Conservation (phyloP, 495 filamentous ascomycete species). For the Amniculicola lignicola region DNA sequence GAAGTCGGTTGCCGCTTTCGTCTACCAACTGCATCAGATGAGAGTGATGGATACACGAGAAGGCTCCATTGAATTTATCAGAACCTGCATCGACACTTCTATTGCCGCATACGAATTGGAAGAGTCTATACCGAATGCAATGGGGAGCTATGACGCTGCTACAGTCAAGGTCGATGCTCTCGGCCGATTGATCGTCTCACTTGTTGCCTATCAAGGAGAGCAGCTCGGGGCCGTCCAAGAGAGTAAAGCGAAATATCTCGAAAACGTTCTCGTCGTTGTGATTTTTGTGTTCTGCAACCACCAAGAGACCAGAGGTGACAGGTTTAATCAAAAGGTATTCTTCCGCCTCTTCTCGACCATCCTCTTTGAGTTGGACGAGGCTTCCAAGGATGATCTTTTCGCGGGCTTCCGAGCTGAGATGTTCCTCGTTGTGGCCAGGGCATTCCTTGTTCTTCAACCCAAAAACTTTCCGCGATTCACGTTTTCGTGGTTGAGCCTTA, state of each 20-base stretch:
- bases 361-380: slow-evolving; percentile 63
- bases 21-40: slow-evolving; percentile 75
- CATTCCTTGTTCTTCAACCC: slow-evolving; percentile 74
- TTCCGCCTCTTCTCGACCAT: slow-evolving; percentile 86
- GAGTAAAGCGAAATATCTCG: slow-evolving; percentile 63
- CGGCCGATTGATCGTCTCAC: slow-evolving; percentile 71
- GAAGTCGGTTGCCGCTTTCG: slow-evolving; percentile 69
- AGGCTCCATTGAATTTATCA: slow-evolving; percentile 73
- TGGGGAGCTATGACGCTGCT: slow-evolving; percentile 61
- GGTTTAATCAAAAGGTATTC: slow-evolving; percentile 84
- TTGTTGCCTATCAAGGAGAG: slow-evolving; percentile 65
- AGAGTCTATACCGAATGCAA: slow-evolving; percentile 48
- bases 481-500: slow-evolving; percentile 76
- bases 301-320: slow-evolving; percentile 73
- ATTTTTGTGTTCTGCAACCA: slow-evolving; percentile 82
- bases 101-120: slow-evolving; percentile 72
- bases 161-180: slow-evolving; percentile 82
- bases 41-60: slow-evolving; percentile 67
- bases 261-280: slow-evolving; percentile 69
- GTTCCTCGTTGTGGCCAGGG: slow-evolving; percentile 67
- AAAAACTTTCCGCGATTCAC: slow-evolving; percentile 73
- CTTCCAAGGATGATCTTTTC: slow-evolving; percentile 38
- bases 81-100: slow-evolving; percentile 75
- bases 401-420: slow-evolving; percentile 62
- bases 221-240: slow-evolving; percentile 55